These are phyloP conservation scores for Fusarium tuaranense DNA, from an alignment of 2,329 filamentous ascomycete genomes.

Conservation along the genomic window DNA sequence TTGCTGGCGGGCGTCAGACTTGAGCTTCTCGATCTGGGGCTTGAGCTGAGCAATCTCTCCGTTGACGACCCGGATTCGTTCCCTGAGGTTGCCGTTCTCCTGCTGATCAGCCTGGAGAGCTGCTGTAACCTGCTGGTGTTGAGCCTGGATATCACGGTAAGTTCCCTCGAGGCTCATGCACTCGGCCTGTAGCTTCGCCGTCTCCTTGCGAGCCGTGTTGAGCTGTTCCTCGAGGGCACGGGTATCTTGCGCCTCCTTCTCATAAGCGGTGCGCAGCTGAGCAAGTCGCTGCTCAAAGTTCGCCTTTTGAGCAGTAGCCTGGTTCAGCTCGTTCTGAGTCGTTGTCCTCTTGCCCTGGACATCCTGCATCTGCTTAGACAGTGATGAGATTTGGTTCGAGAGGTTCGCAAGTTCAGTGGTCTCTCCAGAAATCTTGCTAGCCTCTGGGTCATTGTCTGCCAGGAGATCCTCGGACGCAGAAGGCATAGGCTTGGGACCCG, in stretches of 20 bases:
- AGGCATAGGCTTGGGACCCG: constrained; percentile 49
- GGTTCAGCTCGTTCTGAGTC: constrained; percentile 84
- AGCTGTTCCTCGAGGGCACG: constrained; percentile 88
- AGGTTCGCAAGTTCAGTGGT: constrained; percentile 94
- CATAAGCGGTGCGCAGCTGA: constrained; percentile 88
- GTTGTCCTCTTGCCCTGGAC: constrained; percentile 84
- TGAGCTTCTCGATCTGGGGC: constrained; percentile 92
- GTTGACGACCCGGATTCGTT: constrained; percentile 87
- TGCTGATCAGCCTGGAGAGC: constrained; percentile 88
- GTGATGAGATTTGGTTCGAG: constrained; percentile 91
- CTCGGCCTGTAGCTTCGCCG: constrained; percentile 85
- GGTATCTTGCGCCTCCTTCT: constrained; percentile 91
- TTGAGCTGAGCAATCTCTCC: constrained; percentile 85
- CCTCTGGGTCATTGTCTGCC: constrained; percentile 89
- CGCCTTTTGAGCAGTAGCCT: constrained; percentile 87
- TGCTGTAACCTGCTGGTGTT: constrained; percentile 80
- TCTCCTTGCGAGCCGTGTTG: constrained; percentile 80
- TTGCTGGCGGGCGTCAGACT: constrained; percentile 91
- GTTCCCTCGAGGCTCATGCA: constrained; percentile 84
- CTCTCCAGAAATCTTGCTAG: constrained; percentile 88
- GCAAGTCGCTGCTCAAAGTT: constrained; percentile 91
- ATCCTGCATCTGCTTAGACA: constrained; percentile 94
- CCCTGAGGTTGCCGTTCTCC: constrained; percentile 87
- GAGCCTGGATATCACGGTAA: constrained; percentile 83
- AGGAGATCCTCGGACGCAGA: constrained; percentile 83